phyloP scores from a whole-genome alignment of 2,329 filamentous ascomycete species.

The Chrysoporthe austroafricana region DNA sequence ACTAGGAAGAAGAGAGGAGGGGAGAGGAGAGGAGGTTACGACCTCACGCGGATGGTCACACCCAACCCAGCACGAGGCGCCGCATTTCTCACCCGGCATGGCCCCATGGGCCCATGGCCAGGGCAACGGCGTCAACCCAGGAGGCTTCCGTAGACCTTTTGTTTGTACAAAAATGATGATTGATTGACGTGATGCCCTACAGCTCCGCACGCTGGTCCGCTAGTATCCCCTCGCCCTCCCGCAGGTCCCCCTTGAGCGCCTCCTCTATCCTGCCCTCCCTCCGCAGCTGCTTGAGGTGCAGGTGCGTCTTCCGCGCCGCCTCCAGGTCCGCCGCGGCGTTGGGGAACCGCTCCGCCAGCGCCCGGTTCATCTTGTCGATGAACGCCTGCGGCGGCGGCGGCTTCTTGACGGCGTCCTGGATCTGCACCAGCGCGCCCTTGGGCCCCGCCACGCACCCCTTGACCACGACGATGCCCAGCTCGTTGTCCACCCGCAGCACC shows the following conservation, averaged over 20 bases:
- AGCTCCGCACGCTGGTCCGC: not conserved
- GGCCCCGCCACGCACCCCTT: conserved; percentile 86
- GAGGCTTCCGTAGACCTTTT: not conserved
- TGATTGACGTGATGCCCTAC: not conserved
- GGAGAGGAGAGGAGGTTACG: not conserved
- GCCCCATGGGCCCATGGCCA: not conserved
- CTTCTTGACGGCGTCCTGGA: conserved; percentile 93
- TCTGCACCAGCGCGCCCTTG: conserved; percentile 80
- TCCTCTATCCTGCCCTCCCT: conserved; percentile 46
- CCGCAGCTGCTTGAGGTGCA: conserved; percentile 57
- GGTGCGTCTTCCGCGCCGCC: conserved; percentile 53
- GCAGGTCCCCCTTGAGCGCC: conserved; percentile 34
- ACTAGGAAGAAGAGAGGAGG: not conserved
- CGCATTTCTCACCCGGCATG: no score
- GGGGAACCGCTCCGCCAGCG: conserved; percentile 51
- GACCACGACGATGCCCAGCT: conserved; percentile 85
- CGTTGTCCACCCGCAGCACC: conserved; percentile 84
- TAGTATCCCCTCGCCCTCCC: conserved; percentile 27
- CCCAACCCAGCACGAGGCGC: no score
- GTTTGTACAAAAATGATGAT: conserved; percentile 1
- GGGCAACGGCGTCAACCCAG: not conserved
- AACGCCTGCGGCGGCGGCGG: conserved; percentile 55
- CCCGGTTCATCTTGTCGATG: conserved; percentile 49
- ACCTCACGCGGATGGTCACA: not conserved
- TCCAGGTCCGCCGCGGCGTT: conserved; percentile 51